A percentile compares a stretch with the other conserved stretches of the same genome.
Conservation (phyloP, 164 flowering plant genomes). For the Kingdonia uniflora region DNA sequence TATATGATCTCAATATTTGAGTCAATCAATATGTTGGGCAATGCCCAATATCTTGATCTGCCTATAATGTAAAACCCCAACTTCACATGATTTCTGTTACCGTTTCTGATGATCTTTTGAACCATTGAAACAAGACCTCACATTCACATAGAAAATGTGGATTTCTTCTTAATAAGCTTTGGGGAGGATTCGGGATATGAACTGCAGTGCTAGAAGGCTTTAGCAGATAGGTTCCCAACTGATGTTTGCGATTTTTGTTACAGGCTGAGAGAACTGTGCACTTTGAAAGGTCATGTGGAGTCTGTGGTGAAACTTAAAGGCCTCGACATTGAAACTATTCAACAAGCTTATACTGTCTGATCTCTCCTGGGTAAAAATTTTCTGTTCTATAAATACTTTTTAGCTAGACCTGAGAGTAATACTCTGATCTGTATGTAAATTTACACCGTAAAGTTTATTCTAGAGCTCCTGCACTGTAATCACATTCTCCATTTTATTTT, state of each 20-base stretch:
- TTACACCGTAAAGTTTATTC: neutral
- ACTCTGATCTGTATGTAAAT: neutral
- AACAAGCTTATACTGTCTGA: conserved; percentile 81
- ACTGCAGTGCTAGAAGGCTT: too few species aligned
- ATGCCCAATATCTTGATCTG: too few species aligned
- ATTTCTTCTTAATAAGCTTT: too few species aligned
- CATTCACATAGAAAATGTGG: too few species aligned
- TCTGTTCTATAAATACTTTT: neutral
- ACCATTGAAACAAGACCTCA: neutral
- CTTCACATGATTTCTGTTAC: too few species aligned
- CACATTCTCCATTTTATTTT: neutral
- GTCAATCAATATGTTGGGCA: too few species aligned
- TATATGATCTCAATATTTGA: too few species aligned
- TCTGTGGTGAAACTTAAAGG: conserved; percentile 77
- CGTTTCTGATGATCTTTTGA: neutral
- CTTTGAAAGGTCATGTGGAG: conserved; percentile 84
- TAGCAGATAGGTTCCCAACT: neutral
- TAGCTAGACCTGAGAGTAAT: neutral
- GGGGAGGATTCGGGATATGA: too few species aligned
- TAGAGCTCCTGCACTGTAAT: neutral
- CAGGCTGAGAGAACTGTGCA: conserved; percentile 71
- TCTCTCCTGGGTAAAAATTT: neutral
- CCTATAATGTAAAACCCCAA: too few species aligned
- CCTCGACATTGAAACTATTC: conserved; percentile 80
- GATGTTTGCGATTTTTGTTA: neutral